phyloP scores from a whole-genome alignment of 352 stramenopile species.

The Pythium plurisporium region DNA sequence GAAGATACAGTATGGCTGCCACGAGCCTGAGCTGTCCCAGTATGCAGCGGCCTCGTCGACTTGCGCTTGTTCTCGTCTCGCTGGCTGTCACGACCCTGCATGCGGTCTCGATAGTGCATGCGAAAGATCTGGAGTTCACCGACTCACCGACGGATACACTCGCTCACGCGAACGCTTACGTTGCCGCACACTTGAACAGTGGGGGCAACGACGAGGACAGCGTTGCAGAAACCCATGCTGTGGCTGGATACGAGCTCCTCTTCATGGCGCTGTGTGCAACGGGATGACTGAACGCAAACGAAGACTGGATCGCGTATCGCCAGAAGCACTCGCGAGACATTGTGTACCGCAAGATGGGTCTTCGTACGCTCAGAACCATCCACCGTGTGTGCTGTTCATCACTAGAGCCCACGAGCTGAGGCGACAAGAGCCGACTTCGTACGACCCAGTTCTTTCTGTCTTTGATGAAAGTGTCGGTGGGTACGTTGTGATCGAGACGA shows the following conservation, averaged over 20 bases:
- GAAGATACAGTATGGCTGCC: not conserved
- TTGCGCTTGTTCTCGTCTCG: too few relatives aligned
- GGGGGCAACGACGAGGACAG: not conserved
- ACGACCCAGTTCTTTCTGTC: not conserved
- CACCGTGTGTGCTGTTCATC: conserved; percentile 14
- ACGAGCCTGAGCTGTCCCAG: not conserved
- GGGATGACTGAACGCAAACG: conserved; percentile 4
- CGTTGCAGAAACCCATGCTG: not conserved
- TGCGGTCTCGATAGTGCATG: not conserved
- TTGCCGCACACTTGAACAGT: not conserved
- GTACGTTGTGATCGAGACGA: conserved; percentile 6
- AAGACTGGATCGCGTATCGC: conserved; percentile 19
- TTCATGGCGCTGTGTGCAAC: conserved; percentile 13
- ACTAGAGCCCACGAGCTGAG: not conserved
- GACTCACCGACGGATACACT: not conserved
- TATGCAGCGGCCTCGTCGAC: too few relatives aligned
- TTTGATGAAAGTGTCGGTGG: conserved; percentile 2
- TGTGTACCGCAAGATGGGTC: conserved; percentile 5
- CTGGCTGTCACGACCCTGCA: too few relatives aligned
- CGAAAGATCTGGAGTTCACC: too few relatives aligned
- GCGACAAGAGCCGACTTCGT: not conserved
- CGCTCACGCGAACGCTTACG: not conserved
- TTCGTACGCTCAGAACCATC: not conserved
- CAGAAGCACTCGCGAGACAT: not conserved
- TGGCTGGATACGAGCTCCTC: conserved; percentile 3